Evolutionary conservation across 2,329 filamentous ascomycete genomes (phyloP), one percentile per base, ranked within the genome.

Genomic region (Penicillium sp.): DNA sequence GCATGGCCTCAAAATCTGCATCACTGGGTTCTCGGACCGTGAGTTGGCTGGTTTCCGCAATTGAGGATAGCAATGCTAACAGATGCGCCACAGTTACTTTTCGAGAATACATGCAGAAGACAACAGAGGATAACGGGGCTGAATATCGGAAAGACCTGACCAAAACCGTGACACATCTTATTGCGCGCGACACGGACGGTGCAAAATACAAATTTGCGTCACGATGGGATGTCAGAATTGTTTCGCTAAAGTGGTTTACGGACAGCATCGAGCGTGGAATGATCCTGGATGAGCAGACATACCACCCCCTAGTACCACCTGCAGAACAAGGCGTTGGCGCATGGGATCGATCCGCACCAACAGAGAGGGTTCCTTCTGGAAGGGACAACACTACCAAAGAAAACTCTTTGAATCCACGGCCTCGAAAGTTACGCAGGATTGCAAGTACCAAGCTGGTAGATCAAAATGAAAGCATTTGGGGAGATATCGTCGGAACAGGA

Each of bases 171-270:
- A 96, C 91, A 2, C 94, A 99, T 73, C 82, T 99, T 16, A 88
- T 99, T 61, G 90, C 90, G 31, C 83, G 84, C 59, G 84, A 83
- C 48, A 86, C 93, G 9, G 84, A 89, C 61, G 93, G 94, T 22
- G 89, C 91, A 58, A 99, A 99, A 73, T 99, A 96, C 71, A 84
- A 85, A 53, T 91, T 91, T 53, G 94, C 93, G n/a, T 86, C 84
- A 62, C 82, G 82, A 64, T 99, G 94, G 92, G 81, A 82, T 43
- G 84, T 96, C 62, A 85, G 85, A 50, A 84, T 91, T 25, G 91
- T 99, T 25, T 87, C 88, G 1, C 73, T 89, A 33, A 87, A 91
- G 68, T 99, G 94, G 94, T 82, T 97, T 36, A 78, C 86, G 48
- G 89, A 97, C 67, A 93, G 89, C 66, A 74, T 94, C 56, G 83